Evolutionary conservation across 192 early-diverging fungal species (phyloP), one percentile per base, ranked within the genome.

Genomic region (Coemansia sp.): DNA sequence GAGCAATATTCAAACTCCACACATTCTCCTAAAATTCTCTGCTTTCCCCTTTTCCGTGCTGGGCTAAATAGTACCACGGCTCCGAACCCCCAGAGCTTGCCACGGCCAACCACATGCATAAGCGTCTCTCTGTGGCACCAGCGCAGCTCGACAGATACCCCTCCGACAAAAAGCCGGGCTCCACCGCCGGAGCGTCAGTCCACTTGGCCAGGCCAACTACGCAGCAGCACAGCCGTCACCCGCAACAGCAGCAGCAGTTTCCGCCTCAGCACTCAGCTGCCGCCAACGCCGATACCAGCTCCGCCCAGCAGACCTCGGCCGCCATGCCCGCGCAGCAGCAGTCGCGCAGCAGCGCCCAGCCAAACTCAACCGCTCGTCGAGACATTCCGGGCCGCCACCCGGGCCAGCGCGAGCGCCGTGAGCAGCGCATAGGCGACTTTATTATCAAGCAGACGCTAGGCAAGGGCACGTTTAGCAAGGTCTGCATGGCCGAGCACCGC

Each of bases 401-500:
- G 3, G 76, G 76, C 13, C 63, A 53, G 59, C 75, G 69, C 55
- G 67, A 70, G 41, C 72, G 67, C 28, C 69, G 63, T n/a, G 80
- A 74, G 37, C 75, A 73, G 41, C 65, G 68, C 34, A 66, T 73
- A 34, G 79, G 79, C 31, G 79, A 82, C 55, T 82, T 76, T 73
- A 57, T 69, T 25, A 73, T 82, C 34, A 82, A 76, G 67, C 62
- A 76, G 57, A 71, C 74, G 14, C 57, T 84, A 33, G 83, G 83
- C 14, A 79, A 76, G 45, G 83, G 83, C 5, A 75, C 83, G 12
- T 84, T 84, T 53, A 84, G 83, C 69, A 79, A 80, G 59, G 83
- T 84, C 23, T 77, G 61, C 39, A 57, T 84, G 68, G 76, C 74
- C 4, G 77, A 80, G 64, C 70, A 84, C 64, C 68, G 70, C 39